Base-by-base conservation (phyloP, 352 stramenopile species). In the Phytophthora colocasiae region DNA sequence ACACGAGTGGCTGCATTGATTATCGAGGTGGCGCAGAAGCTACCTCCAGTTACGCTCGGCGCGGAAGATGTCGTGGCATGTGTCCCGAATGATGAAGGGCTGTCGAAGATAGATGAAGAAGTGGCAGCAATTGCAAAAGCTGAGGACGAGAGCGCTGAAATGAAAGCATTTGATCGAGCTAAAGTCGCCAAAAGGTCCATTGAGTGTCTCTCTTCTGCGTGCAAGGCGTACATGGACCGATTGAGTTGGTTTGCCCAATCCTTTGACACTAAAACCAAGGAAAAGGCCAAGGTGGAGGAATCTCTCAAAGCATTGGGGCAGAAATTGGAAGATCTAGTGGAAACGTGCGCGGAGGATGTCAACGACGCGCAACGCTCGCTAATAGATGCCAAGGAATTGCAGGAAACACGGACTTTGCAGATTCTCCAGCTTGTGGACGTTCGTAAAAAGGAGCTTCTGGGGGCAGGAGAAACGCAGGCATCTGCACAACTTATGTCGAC, bases 151-250 rank as follows among this genome's bases (percentile, higher is more conserved):
- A 39, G 53, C 24, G 32, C 17, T 32, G 50, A 70, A 3, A 3
- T 64, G 17, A 80, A 44, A 53, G 67, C 78, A 0, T 72, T 59
- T 38, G 62, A 50, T 56, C 66, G 79, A 7, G 77, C 81, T 1
- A 69, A 71, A 12, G 75, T 77, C 17, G 74, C 78, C 0, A 67
- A 80, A 48, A 69, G 67, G 10, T 66, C 75, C 3, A 89, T 92
- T 43, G 60, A 73, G 31, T 62, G 63, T 34, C 48, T 91, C 17
- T 83, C 75, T 24, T 51, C 56, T 11, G 73, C 73, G 6, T 87
- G 80, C 19, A 61, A 63, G 9, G 54, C 64, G 4, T 83, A 81
- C 26, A 69, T 90, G 47, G 63, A 70, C 41, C 63, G 65, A 1
- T 49, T 92, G 7, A 46, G 65, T 27, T 82, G 79, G 57, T 76